Evolutionary conservation across 2,329 filamentous ascomycete species (phyloP), one percentile per base, ranked within the genome.

Genomic region (Phialemoniopsis sp.): DNA sequence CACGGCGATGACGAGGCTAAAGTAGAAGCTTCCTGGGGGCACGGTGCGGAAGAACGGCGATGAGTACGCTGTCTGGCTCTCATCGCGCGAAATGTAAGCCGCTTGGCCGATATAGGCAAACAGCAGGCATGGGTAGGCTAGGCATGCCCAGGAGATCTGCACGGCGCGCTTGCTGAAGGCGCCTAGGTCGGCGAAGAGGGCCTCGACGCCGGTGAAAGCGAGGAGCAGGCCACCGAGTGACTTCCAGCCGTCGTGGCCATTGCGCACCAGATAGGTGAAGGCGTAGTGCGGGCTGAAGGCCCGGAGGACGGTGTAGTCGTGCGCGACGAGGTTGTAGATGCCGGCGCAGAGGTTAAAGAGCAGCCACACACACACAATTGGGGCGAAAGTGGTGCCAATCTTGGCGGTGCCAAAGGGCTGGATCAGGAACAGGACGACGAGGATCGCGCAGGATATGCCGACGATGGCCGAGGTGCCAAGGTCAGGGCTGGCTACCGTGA

Each of bases 131-230:
- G 87, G 87, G 45, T 80, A 86, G 3, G 76, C 74, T 48, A 80
- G 80, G 37, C 70, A 67, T 4, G 89, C 64, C 86, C 86, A 90
- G 32, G 76, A 83, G 13, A 89, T 67, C 54, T 87, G 85, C 37
- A 90, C 80, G 1, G 86, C 84, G 32, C 73, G 66, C 50, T 76
- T 72, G 57, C 75, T 78, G 57, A 90, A 90, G 16, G 86, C 86
- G 28, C 85, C 86, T 7, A 90, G 67, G 50, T 90, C 85, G 4
- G 86, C 85, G 53, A 89, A 90, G 1, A 90, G 67, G 2, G 85
- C 84, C 56, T 89, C 86, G n/a, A 87, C 82, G 14, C 82, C 85
- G 3, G 86, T 89, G 51, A 90, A 89, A 3, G 81, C 76, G 9
- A 90, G 72, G 3, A 90, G 59, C 15, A 89, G 76, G 5, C 86